Evolutionary conservation across 805 yeast genomes (phyloP).

Genomic region (Spathaspora hagerdaliae): DNA sequence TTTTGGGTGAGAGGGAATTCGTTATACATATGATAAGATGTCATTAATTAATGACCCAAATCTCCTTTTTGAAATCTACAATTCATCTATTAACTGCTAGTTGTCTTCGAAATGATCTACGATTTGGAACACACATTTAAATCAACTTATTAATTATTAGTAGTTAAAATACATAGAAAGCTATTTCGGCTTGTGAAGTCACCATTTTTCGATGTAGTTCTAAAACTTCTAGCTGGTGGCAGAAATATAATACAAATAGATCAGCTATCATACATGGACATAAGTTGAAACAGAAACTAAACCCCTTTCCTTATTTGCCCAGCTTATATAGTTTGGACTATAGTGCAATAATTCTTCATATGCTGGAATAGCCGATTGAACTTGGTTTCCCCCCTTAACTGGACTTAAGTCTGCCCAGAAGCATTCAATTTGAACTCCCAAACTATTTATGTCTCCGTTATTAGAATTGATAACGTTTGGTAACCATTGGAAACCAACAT

Average conservation of each 20-base stretch:
- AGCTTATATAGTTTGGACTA: constrained; percentile 60
- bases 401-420: constrained; percentile 72
- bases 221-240: too few species aligned
- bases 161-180: too few species aligned
- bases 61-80: too few species aligned
- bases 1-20: too few species aligned
- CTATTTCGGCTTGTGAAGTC: too few species aligned
- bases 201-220: too few species aligned
- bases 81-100: too few species aligned
- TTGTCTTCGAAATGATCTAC: too few species aligned
- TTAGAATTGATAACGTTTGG: constrained; percentile 44
- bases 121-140: too few species aligned
- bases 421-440: constrained; percentile 63
- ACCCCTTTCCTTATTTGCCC: constrained; percentile 66
- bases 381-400: constrained; percentile 28
- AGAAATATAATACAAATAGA: too few species aligned
- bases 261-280: constrained; percentile 29
- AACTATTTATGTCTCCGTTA: constrained; percentile 17
- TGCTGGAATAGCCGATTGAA: constrained; percentile 54
- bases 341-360: constrained; percentile 65
- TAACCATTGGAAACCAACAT: constrained; percentile 71
- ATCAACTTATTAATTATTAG: not conserved
- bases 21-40: too few species aligned
- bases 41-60: too few species aligned
- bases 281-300: constrained; percentile 55